Percentiles rank a stretch among this genome's conserved stretches.
Evolutionary conservation across 2,329 filamentous ascomycete species (phyloP).

Genomic region (Fusarium pininemorale): DNA sequence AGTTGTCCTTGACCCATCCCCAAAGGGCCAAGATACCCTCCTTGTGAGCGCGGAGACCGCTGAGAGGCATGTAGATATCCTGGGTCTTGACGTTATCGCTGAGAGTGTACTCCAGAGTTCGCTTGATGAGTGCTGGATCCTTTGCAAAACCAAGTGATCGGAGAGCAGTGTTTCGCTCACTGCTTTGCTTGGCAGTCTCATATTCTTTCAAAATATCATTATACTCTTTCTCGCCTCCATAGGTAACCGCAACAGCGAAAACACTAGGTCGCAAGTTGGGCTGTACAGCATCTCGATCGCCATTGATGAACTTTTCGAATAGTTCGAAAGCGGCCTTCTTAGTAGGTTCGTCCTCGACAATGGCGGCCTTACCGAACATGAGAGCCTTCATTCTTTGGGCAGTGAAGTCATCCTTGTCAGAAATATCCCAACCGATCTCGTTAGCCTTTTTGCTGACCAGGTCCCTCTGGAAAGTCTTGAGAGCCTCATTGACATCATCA

Average conservation of each 20-base stretch:
- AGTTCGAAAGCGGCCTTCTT: conserved; percentile 86
- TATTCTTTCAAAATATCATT: conserved; percentile 43
- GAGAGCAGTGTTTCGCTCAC: conserved; percentile 92
- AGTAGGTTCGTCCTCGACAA: conserved; percentile 80
- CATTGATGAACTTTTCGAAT: conserved; percentile 84
- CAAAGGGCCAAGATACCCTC: conserved; percentile 84
- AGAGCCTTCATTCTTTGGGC: conserved; percentile 94
- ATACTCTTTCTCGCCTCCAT: conserved; percentile 73
- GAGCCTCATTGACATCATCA: conserved; percentile 72
- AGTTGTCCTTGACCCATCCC: conserved; percentile 85
- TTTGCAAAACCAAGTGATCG: conserved; percentile 83
- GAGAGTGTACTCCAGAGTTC: conserved; percentile 78
- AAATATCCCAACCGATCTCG: conserved; percentile 88
- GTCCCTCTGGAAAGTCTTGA: conserved; percentile 84
- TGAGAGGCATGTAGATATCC: conserved; percentile 90
- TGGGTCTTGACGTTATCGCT: conserved; percentile 89
- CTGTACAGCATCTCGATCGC: conserved; percentile 84
- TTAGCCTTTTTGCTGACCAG: conserved; percentile 84
- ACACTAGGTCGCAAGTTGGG: conserved; percentile 90
- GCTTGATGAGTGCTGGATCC: conserved; percentile 81
- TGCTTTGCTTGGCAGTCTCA: conserved; percentile 68
- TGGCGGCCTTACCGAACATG: conserved; percentile 85
- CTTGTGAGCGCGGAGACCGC: conserved; percentile 78
- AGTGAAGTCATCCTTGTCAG: conserved; percentile 84
- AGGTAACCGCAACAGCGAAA: conserved; percentile 83